These are phyloP conservation scores for Meyerozyma smithsonii DNA, from an alignment of 1,139 yeast species.

Conservation along the genomic window DNA sequence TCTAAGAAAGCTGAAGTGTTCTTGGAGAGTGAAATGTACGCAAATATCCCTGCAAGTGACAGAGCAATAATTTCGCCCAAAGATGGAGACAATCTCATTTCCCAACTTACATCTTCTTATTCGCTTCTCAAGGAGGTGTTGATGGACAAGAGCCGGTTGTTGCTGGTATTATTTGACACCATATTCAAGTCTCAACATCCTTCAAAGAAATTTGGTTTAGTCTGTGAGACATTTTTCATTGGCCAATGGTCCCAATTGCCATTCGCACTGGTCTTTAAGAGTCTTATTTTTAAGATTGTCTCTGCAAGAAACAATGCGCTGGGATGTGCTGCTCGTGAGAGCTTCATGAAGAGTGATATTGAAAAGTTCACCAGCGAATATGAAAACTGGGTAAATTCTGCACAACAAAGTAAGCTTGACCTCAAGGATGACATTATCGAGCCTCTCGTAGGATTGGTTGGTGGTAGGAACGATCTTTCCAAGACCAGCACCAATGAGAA, in stretches of 20 bases:
- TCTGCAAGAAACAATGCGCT: conserved; percentile 16
- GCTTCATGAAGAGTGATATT: conserved; percentile 28
- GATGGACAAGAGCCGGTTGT: conserved; percentile 26
- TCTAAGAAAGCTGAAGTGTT: conserved; percentile 21
- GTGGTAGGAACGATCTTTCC: conserved; percentile 21
- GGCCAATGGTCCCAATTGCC: conserved; percentile 37
- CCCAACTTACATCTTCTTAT: conserved; percentile 29
- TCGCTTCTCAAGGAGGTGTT: conserved; percentile 24
- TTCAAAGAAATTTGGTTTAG: conserved; percentile 33
- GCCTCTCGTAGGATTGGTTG: conserved; percentile 51
- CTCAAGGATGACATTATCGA: conserved; percentile 48
- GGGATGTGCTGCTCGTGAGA: conserved; percentile 27
- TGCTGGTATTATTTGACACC: conserved; percentile 21
- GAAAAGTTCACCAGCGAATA: not conserved
- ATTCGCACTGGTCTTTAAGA: conserved; percentile 31
- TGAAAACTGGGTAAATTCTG: not conserved
- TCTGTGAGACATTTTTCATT: conserved; percentile 35
- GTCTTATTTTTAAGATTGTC: conserved; percentile 29
- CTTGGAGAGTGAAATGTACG: conserved; percentile 39
- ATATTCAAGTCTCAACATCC: conserved; percentile 26
- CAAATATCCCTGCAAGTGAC: conserved; percentile 33
- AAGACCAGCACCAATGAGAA: conserved; percentile 36
- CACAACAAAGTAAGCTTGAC: conserved; percentile 29
- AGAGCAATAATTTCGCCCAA: conserved; percentile 59
- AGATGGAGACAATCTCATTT: conserved; percentile 51